A percentile compares a stretch with the other conserved stretches of the same genome.
Conservation (phyloP, 148 eudicot genomes). For the Silene uniflora region DNA sequence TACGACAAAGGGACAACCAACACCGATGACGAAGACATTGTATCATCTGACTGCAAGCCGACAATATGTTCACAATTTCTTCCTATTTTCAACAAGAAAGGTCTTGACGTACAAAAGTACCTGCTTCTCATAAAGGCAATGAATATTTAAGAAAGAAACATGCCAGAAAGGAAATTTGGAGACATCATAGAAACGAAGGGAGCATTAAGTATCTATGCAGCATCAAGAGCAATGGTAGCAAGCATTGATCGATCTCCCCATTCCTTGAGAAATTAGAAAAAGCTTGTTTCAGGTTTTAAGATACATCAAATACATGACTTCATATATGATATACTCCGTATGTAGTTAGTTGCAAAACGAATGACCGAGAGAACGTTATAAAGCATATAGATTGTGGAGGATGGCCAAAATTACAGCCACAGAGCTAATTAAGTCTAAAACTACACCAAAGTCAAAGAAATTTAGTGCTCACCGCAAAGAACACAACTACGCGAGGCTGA, state of each 20-base stretch:
- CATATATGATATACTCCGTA: slow-evolving; percentile 10
- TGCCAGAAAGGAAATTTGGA: neutral
- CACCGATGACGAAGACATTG: no score
- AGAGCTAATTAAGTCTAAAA: neutral
- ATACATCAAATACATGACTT: no score
- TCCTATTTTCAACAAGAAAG: no score
- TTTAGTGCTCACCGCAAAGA: slow-evolving; percentile 75
- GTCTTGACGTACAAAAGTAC: neutral
- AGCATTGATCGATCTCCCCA: slow-evolving; percentile 99
- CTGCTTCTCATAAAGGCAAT: neutral
- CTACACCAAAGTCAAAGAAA: slow-evolving; percentile 4
- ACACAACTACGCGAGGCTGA: slow-evolving; percentile 83
- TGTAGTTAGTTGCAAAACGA: neutral
- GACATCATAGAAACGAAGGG: neutral
- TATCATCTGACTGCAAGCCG: no score
- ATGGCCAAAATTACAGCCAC: neutral
- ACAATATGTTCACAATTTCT: no score
- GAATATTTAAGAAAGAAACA: neutral
- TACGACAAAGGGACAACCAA: no score
- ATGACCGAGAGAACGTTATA: neutral
- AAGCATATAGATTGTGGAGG: neutral
- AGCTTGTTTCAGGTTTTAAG: neutral
- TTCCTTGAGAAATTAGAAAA: slow-evolving; percentile 41
- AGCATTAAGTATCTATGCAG: slow-evolving; percentile 66
- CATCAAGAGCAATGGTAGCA: slow-evolving; percentile 96